A percentile compares a stretch with the other conserved stretches of the same genome.
Conservation (phyloP, 2,329 filamentous ascomycete genomes). For the Alternaria viburni region DNA sequence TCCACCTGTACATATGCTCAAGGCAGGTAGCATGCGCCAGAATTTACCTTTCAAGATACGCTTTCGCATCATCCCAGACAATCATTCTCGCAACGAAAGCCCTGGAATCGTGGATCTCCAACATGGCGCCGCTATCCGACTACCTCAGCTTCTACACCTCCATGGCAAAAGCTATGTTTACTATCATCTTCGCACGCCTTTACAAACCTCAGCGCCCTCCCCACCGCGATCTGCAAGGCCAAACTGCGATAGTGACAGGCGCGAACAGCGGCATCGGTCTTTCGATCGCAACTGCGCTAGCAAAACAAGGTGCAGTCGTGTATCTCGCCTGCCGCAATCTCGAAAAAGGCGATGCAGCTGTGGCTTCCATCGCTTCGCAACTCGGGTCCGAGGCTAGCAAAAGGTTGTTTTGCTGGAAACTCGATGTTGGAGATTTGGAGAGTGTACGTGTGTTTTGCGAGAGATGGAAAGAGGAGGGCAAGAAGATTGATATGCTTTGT, state of each 20-base stretch:
- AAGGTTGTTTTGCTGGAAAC: constrained; percentile 12
- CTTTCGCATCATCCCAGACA: background rate
- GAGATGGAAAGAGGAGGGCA: constrained; percentile 7
- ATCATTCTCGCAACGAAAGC: no score
- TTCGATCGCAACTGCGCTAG: constrained; percentile 17
- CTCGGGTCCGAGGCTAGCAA: background rate
- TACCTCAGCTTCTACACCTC: constrained; percentile 15
- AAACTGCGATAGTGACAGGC: constrained; percentile 58
- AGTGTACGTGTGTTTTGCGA: constrained; percentile 21
- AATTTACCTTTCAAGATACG: background rate
- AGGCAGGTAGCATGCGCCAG: background rate
- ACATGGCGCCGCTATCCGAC: constrained; percentile 3
- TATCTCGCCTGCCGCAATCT: constrained; percentile 23
- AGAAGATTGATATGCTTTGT: constrained; percentile 21
- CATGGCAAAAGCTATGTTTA: constrained; percentile 2
- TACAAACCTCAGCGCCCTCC: constrained; percentile 15
- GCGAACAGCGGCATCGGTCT: constrained; percentile 59
- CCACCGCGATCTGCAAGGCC: constrained; percentile 44
- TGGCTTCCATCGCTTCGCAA: constrained; percentile 6
- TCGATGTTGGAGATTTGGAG: constrained; percentile 15
- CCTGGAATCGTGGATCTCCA: background rate
- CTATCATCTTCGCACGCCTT: constrained; percentile 15
- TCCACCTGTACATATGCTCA: background rate
- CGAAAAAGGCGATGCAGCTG: constrained; percentile 15
- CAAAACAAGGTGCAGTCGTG: constrained; percentile 20